Evolutionary conservation across 495 filamentous ascomycete genomes (phyloP), one percentile per base, ranked within the genome.

Genomic region (Lepraria neglecta): DNA sequence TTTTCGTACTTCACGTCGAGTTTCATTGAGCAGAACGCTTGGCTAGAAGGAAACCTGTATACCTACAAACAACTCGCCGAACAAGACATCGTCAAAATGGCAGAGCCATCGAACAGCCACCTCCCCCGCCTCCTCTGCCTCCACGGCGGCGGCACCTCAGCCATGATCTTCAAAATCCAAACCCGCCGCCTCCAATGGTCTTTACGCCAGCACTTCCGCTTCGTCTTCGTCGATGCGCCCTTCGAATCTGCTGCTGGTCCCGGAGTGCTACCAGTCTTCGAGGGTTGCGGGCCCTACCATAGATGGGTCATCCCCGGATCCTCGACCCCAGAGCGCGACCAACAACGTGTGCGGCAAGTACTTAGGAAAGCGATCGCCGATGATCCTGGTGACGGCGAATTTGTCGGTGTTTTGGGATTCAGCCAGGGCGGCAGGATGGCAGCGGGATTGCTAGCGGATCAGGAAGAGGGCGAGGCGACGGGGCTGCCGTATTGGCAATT

Each of bases 211-310:
- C 28, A 60, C 14, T 75, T 75, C 59, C 60, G 67, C 21, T 70
- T 74, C 59, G 59, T 75, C 31, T 76, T 72, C 59, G 56, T 70
- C 53, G 66, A 71, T 35, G 73, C 51, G 0, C 73, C 73, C 4
- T 71, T 72, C 21, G 31, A 46, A 19, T 52, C 64, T n/a, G 56
- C 43, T 0, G 43, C 73, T 35, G 73, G 73, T 4, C 73, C 73
- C 0, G 73, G 69, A 11, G 69, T 76, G 3, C 55, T 74, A 10
- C 73, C 73, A 2, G 52, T 68, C 28, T 76, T 76, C 50, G 71
- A 69, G 46, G 70, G 59, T 52, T 69, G 66, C 42, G 70, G 59
- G 0, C 73, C 73, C 3, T 76, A 66, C 57, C 60, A 51, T 21
- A 59, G 66, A 0, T 76, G 73, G 73, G 33, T 62, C 12, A 44